These are phyloP conservation scores for Naegleria fowleri DNA, from an alignment of 208 protist genomes.

Conservation along the genomic window DNA sequence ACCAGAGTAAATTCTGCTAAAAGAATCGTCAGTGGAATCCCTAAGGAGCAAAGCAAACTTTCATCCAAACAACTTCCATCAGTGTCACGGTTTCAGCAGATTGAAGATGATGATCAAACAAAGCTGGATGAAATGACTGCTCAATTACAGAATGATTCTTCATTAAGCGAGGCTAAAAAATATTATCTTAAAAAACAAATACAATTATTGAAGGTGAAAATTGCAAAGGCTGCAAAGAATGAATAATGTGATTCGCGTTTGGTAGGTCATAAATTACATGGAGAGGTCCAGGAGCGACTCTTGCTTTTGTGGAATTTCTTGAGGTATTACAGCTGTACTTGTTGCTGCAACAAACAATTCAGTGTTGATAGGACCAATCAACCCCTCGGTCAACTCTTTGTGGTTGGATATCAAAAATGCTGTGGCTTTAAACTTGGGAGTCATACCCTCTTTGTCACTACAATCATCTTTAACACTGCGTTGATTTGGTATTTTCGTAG, in stretches of 20 bases:
- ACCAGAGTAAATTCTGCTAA: neutral
- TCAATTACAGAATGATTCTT: neutral
- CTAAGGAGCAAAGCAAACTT: neutral
- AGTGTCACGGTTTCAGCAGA: neutral
- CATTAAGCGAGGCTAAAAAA: conserved; percentile 1
- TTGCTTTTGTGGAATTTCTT: neutral
- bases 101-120: neutral
- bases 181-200: conserved; percentile 10
- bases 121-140: neutral
- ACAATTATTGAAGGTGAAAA: neutral
- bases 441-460: neutral
- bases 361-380: neutral
- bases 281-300: neutral
- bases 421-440: neutral
- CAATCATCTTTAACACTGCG: neutral
- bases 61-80: neutral
- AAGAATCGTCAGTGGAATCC: neutral
- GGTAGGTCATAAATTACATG: neutral
- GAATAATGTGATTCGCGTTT: neutral
- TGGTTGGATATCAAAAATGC: neutral
- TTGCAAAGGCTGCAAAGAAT: neutral
- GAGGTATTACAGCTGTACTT: neutral
- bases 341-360: neutral
- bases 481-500: neutral
- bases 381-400: neutral